A percentile compares a stretch with the other conserved stretches of the same genome.
Conservation (phyloP, 148 eudicot species). For the Arbutus unedo region DNA sequence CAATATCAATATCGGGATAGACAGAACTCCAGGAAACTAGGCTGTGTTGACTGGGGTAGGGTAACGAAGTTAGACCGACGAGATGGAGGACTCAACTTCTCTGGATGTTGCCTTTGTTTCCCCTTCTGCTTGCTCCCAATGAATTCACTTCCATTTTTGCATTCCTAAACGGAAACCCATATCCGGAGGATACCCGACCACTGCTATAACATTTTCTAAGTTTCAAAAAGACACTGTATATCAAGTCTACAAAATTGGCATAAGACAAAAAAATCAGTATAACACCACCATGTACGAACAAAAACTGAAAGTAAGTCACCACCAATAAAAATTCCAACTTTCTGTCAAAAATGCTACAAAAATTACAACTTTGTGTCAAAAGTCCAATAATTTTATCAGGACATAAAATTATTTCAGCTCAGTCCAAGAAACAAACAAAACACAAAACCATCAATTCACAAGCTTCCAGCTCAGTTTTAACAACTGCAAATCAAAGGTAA, state of each 20-base stretch:
- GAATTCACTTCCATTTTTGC: too few species aligned
- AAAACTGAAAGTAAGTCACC: neutral
- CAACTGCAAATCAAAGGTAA: neutral
- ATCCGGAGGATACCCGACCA: too few species aligned
- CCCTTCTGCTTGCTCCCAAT: too few species aligned
- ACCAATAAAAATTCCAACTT: neutral
- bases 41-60: too few species aligned
- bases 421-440: conserved; percentile 5
- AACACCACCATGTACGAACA: neutral
- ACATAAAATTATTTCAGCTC: neutral
- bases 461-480: neutral
- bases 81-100: too few species aligned
- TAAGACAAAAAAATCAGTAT: neutral
- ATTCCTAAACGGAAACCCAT: too few species aligned
- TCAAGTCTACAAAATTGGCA: neutral
- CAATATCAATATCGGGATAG: too few species aligned
- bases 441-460: neutral
- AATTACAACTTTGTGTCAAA: too few species aligned
- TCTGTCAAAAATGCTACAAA: neutral
- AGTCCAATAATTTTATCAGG: neutral
- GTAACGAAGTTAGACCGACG: too few species aligned
- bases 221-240: neutral
- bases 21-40: too few species aligned
- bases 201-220: too few species aligned
- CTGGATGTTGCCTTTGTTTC: too few species aligned